phyloP scores from a whole-genome alignment of 495 filamentous ascomycete genomes.

The Daldinia loculata region DNA sequence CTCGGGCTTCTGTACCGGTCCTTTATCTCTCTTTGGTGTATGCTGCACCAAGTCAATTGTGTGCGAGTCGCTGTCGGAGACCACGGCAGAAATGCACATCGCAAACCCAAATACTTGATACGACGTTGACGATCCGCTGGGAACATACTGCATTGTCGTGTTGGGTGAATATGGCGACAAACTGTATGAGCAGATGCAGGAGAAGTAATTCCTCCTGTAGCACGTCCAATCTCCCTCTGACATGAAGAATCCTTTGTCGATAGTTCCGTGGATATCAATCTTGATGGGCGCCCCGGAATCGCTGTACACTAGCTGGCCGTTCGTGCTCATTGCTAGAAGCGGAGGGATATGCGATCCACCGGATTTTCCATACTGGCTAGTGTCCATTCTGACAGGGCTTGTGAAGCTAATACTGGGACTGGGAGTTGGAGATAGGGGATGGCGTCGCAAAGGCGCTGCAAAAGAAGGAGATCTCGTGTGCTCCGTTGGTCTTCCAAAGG shows the following conservation, averaged over 20 bases:
- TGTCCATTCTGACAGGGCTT: conserved; percentile 59
- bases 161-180: conserved; percentile 60
- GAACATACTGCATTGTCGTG: conserved; percentile 52
- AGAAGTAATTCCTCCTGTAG: conserved; percentile 95
- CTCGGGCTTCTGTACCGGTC: conserved; percentile 80
- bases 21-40: conserved; percentile 94
- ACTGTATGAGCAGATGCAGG: conserved; percentile 82
- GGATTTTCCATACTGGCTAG: conserved; percentile 51
- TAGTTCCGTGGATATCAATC: conserved; percentile 81
- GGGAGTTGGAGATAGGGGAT: conserved; percentile 61
- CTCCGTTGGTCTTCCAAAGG: conserved; percentile 57
- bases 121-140: conserved; percentile 46
- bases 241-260: conserved; percentile 93
- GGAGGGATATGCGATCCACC: conserved; percentile 63
- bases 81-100: conserved; percentile 87
- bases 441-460: conserved; percentile 55
- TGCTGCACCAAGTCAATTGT: conserved; percentile 90
- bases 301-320: conserved; percentile 66
- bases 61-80: conserved; percentile 80
- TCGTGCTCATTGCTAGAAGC: conserved; percentile 63
- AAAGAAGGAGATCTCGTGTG: conserved; percentile 61
- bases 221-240: conserved; percentile 93
- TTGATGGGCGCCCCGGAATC: conserved; percentile 64
- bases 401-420: conserved; percentile 53
- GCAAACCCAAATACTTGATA: conserved; percentile 73